Evolutionary conservation across 2,329 filamentous ascomycete species (phyloP).

Genomic region (Biscogniauxia sp.): DNA sequence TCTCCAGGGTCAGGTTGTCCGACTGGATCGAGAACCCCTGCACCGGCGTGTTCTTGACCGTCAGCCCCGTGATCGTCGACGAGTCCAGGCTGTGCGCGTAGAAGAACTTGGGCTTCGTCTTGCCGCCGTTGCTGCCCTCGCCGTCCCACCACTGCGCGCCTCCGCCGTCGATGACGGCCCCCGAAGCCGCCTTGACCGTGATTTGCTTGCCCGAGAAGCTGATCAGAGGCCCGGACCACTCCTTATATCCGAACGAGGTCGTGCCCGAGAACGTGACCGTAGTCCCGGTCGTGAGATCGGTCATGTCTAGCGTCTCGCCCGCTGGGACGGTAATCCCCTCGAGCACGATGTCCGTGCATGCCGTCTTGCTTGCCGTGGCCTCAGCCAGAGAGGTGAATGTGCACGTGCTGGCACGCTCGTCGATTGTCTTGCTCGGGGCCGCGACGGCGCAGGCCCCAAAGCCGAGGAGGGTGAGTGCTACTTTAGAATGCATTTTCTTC

Average conservation of each 20-base stretch:
- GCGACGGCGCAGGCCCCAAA: not conserved
- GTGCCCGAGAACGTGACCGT: conserved; percentile 50
- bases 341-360: conserved; percentile 19
- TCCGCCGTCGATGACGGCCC: conserved; percentile 53
- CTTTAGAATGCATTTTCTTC: not conserved
- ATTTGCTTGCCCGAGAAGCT: conserved; percentile 49
- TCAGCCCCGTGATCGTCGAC: conserved; percentile 48
- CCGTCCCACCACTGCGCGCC: conserved; percentile 61
- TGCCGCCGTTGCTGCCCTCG: conserved; percentile 57
- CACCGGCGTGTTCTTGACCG: conserved; percentile 54
- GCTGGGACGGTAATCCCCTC: conserved; percentile 36
- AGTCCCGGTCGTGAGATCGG: conserved; percentile 33
- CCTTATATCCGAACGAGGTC: conserved; percentile 52
- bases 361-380: conserved; percentile 1
- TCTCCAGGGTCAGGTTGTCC: conserved; percentile 43
- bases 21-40: conserved; percentile 50
- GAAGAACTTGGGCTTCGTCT: conserved; percentile 65
- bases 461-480: not conserved
- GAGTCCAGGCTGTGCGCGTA: conserved; percentile 46
- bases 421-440: not conserved
- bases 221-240: conserved; percentile 52
- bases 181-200: conserved; percentile 50
- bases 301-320: conserved; percentile 35
- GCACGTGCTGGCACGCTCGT: not conserved
- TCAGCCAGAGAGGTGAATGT: not conserved